These are phyloP conservation scores for Aspergillus floridensis DNA, from an alignment of 2,329 filamentous ascomycete species.

Conservation along the genomic window DNA sequence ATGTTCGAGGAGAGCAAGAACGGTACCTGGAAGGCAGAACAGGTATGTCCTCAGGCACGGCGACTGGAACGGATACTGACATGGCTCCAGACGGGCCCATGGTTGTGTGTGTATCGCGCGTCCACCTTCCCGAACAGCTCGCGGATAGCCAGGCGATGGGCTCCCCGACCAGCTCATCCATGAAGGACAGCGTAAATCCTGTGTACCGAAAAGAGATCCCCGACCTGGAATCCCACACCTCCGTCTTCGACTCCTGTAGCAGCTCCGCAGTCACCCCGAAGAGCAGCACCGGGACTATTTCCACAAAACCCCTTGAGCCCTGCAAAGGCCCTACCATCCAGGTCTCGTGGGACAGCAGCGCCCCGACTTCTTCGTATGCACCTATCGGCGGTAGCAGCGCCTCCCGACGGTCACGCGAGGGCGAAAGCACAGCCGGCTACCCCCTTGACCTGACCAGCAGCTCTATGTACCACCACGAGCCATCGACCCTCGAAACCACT, in stretches of 20 bases:
- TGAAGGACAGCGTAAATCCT: slow-evolving; percentile 14
- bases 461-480: slow-evolving; percentile 11
- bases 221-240: slow-evolving; percentile 23
- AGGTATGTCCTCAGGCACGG: slow-evolving; percentile 18
- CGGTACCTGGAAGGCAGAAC: slow-evolving; percentile 29
- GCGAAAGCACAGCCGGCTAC: slow-evolving; percentile 2
- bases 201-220: slow-evolving; percentile 16
- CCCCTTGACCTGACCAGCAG: slow-evolving; percentile 8
- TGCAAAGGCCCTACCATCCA: slow-evolving; percentile 6
- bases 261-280: slow-evolving; percentile 9
- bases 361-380: slow-evolving; percentile 9
- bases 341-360: slow-evolving; percentile 13
- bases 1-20: slow-evolving; percentile 34
- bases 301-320: background rate
- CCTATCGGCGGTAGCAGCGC: slow-evolving; percentile 5
- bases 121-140: slow-evolving; percentile 28
- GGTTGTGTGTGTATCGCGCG: slow-evolving; percentile 26
- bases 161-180: slow-evolving; percentile 13
- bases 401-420: slow-evolving; percentile 4
- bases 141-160: slow-evolving; percentile 18
- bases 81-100: slow-evolving; percentile 23
- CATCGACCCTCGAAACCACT: slow-evolving; percentile 10
- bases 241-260: slow-evolving; percentile 19
- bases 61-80: background rate
- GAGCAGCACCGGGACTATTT: background rate